These are phyloP conservation scores for Aquilaria malaccensis DNA, from an alignment of 345 rosid genomes.

Conservation along the genomic window DNA sequence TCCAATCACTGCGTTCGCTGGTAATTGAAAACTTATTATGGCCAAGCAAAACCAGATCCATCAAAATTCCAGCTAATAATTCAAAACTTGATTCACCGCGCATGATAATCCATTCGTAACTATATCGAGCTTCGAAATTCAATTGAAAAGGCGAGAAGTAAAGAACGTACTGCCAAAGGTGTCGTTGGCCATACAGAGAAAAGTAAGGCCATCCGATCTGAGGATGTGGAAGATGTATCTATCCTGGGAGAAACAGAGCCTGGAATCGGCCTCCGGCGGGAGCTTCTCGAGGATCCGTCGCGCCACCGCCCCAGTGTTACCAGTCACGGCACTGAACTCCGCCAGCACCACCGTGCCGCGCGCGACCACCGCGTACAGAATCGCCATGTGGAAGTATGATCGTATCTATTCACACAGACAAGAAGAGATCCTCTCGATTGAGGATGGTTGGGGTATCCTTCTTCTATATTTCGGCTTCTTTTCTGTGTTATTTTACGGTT, in stretches of 20 bases:
- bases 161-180: constrained; percentile 74
- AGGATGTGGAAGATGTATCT: constrained; percentile 89
- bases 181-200: constrained; percentile 96
- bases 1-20: too few relatives aligned
- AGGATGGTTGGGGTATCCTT: too few relatives aligned
- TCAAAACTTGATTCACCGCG: background rate
- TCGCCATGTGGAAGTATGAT: constrained; percentile 45
- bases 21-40: too few relatives aligned
- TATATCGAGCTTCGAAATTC: constrained; percentile 6
- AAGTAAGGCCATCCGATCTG: constrained; percentile 83
- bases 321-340: constrained; percentile 95
- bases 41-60: background rate
- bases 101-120: constrained; percentile 3
- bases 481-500: too few relatives aligned
- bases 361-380: constrained; percentile 84
- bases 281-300: constrained; percentile 90
- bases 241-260: constrained; percentile 93
- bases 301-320: constrained; percentile 84
- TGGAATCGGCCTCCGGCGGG: constrained; percentile 54
- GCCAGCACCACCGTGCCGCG: constrained; percentile 89
- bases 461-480: too few relatives aligned
- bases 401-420: too few relatives aligned
- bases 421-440: too few relatives aligned
- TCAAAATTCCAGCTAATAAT: constrained; percentile 9
- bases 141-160: background rate